Evolutionary conservation across 2,329 filamentous ascomycete genomes (phyloP).

Genomic region (Ceratocystiopsis sp.): DNA sequence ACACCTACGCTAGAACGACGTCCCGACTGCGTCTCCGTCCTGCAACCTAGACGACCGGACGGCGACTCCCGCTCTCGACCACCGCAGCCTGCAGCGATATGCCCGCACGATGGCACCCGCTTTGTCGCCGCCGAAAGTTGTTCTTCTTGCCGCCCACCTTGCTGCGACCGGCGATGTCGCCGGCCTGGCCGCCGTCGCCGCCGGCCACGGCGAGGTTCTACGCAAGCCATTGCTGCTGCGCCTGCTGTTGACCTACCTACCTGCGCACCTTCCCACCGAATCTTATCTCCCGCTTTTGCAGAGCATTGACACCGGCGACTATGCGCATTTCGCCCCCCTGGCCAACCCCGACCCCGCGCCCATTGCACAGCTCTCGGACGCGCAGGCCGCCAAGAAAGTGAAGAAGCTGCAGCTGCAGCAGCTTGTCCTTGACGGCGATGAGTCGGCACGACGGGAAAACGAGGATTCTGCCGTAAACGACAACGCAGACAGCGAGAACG

Average conservation of each 20-base stretch:
- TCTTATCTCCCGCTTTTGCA: constrained; percentile 44
- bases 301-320: constrained; percentile 32
- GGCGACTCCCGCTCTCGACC: background rate
- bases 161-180: constrained; percentile 48
- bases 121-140: constrained; percentile 48
- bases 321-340: constrained; percentile 13
- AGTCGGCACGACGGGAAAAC: constrained; percentile 24
- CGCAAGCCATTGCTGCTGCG: constrained; percentile 49
- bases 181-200: constrained; percentile 42
- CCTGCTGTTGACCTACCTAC: constrained; percentile 60
- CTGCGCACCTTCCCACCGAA: constrained; percentile 49
- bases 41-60: background rate
- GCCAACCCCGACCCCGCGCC: constrained; percentile 34
- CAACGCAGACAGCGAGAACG: constrained; percentile 22
- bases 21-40: background rate
- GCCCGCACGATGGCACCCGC: constrained; percentile 12
- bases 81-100: background rate
- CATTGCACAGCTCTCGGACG: constrained; percentile 42
- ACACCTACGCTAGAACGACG: background rate
- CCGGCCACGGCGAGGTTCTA: constrained; percentile 38
- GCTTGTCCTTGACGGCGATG: constrained; percentile 23
- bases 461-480: constrained; percentile 15
- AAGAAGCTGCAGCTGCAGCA: constrained; percentile 45
- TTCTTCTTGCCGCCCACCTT: constrained; percentile 56
- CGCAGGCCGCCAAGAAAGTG: constrained; percentile 45